Conservation (phyloP, 208 protist genomes). For the Acanthamoeba triangularis region DNA sequence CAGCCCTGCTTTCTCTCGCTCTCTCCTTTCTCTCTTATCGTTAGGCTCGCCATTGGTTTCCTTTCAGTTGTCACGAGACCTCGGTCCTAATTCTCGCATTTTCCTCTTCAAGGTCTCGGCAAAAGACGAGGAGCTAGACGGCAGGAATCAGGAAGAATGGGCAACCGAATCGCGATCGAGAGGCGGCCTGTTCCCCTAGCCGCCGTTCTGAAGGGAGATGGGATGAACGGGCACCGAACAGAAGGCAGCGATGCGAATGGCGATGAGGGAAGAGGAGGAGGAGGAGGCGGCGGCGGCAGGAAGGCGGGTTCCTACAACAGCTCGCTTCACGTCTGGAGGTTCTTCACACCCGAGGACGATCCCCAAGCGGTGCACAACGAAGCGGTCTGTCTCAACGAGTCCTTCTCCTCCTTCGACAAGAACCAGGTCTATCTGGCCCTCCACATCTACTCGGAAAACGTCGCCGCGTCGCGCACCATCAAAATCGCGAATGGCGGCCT, state of each 20-base stretch:
- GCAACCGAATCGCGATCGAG: slow-evolving; percentile 65
- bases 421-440: slow-evolving; percentile 73
- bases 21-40: too few relatives aligned
- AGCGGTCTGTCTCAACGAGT: slow-evolving; percentile 22
- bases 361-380: slow-evolving; percentile 24
- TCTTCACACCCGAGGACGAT: slow-evolving; percentile 37
- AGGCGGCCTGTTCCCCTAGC: slow-evolving; percentile 14
- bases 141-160: slow-evolving; percentile 8
- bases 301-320: slow-evolving; percentile 37
- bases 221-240: not conserved
- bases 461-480: not conserved
- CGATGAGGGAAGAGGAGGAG: not conserved
- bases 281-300: not conserved
- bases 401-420: slow-evolving; percentile 59
- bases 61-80: too few relatives aligned
- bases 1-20: not conserved
- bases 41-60: too few relatives aligned
- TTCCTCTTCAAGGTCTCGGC: not conserved
- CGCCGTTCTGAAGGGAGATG: not conserved
- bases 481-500: slow-evolving; percentile 4
- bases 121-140: not conserved
- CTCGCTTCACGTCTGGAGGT: slow-evolving; percentile 74
- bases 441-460: slow-evolving; percentile 66
- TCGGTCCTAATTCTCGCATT: too few relatives aligned
- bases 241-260: not conserved